Percentiles rank a stretch among this genome's conserved stretches.
These are phyloP conservation scores for Mychonastes homosphaera DNA, from an alignment of 139 green algal genomes.

Conservation along the genomic window DNA sequence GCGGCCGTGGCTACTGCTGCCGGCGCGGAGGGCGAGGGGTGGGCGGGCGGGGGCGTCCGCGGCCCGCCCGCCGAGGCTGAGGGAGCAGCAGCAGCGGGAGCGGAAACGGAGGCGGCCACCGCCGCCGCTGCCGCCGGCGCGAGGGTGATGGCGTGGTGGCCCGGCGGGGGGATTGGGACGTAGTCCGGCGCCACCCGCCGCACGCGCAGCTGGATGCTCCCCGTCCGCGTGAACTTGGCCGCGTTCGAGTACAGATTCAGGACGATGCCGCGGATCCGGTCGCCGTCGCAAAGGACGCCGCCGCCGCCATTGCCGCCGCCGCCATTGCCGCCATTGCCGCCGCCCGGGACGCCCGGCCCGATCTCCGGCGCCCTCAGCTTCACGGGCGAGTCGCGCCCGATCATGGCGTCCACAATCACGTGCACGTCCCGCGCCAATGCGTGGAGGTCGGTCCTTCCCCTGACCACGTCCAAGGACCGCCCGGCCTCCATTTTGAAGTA, in stretches of 20 bases:
- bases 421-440: conserved; percentile 58
- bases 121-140: conserved; percentile 1
- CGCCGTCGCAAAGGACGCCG: conserved; percentile 9
- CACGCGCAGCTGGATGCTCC: conserved; percentile 52
- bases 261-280: conserved; percentile 59
- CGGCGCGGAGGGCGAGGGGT: background rate
- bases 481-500: conserved; percentile 76
- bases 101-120: background rate
- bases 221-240: conserved; percentile 67
- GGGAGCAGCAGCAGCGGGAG: conserved; percentile 4
- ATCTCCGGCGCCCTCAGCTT: conserved; percentile 12
- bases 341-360: conserved; percentile 2
- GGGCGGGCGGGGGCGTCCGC: no score
- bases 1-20: background rate
- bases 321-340: background rate
- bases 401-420: conserved; percentile 76
- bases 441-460: background rate
- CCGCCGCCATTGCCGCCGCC: background rate
- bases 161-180: conserved; percentile 3
- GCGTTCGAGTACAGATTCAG: conserved; percentile 81
- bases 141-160: conserved; percentile 20
- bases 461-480: background rate
- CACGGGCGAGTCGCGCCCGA: conserved; percentile 29
- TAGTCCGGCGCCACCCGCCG: conserved; percentile 7
- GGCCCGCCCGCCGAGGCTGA: background rate